A percentile compares a stretch with the other conserved stretches of the same genome.
Conservation (phyloP, 2,329 filamentous ascomycete genomes). For the Chalaropsis thielavioides region DNA sequence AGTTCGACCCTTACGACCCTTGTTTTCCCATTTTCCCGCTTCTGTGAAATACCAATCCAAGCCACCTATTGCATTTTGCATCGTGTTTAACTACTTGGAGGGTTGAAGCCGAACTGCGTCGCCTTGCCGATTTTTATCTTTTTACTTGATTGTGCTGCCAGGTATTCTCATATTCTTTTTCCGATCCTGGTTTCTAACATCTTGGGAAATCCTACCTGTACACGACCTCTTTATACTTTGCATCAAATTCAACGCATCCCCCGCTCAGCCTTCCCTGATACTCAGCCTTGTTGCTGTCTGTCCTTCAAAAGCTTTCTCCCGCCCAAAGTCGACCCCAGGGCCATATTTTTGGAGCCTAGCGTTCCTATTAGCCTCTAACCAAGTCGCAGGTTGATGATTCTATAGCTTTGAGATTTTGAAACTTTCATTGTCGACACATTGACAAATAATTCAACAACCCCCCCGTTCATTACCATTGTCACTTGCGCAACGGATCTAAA, state of each 20-base stretch:
- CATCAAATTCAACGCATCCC: neutral
- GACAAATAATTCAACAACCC: neutral
- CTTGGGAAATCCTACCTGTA: neutral
- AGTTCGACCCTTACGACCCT: neutral
- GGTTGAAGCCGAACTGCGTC: constrained; percentile 1
- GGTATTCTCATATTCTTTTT: neutral
- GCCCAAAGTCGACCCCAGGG: neutral
- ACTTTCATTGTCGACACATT: neutral
- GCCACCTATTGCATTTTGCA: constrained; percentile 6
- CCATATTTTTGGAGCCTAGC: neutral
- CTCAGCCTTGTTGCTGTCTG: constrained; percentile 5
- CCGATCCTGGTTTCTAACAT: neutral
- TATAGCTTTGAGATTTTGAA: neutral
- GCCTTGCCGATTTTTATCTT: neutral
- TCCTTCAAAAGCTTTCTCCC: neutral
- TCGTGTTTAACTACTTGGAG: neutral
- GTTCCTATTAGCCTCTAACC: neutral
- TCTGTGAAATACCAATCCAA: neutral
- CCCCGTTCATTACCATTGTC: neutral
- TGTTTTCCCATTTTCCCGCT: neutral
- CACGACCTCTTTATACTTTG: neutral
- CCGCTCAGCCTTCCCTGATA: constrained; percentile 9
- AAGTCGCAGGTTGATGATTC: neutral
- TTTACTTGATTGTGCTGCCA: neutral
- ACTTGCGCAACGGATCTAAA: neutral